Evolutionary conservation across 306 rosid genomes (phyloP).

Genomic region (Malus asiatica): DNA sequence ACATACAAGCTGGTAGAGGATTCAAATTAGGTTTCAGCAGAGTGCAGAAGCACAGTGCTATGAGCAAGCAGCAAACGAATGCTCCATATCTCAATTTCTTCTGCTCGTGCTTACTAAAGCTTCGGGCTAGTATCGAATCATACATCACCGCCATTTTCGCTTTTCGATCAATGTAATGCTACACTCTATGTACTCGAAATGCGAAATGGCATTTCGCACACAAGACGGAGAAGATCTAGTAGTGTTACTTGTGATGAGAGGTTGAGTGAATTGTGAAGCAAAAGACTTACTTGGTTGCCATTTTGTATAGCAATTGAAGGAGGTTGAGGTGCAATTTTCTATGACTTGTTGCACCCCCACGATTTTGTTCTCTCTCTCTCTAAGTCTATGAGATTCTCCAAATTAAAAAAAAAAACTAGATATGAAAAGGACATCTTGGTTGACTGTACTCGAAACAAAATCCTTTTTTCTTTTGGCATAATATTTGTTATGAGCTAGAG

Average conservation of each 20-base stretch:
- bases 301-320: conserved; percentile 29
- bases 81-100: conserved; percentile 74
- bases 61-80: conserved; percentile 43
- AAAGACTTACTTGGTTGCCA: conserved; percentile 15
- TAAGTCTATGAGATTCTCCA: conserved; percentile 12
- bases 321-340: conserved; percentile 32
- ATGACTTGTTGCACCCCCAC: conserved; percentile 49
- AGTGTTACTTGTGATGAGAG: neutral
- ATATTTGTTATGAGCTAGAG: conserved; percentile 21
- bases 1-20: conserved; percentile 60
- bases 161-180: neutral
- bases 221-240: neutral
- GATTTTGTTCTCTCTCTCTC: conserved; percentile 36
- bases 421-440: conserved; percentile 47
- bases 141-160: conserved; percentile 31
- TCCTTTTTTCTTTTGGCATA: conserved; percentile 19
- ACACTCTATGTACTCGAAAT: conserved; percentile 11
- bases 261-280: conserved; percentile 17
- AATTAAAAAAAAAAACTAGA: conserved; percentile 18
- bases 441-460: conserved; percentile 33
- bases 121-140: conserved; percentile 57
- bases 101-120: conserved; percentile 79
- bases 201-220: neutral
- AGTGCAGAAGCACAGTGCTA: conserved; percentile 54
- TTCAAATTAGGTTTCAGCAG: conserved; percentile 61